Evolutionary conservation across 371 early-diverging fungal genomes (phyloP).

Genomic region (Nosema muscidifuracis): DNA sequence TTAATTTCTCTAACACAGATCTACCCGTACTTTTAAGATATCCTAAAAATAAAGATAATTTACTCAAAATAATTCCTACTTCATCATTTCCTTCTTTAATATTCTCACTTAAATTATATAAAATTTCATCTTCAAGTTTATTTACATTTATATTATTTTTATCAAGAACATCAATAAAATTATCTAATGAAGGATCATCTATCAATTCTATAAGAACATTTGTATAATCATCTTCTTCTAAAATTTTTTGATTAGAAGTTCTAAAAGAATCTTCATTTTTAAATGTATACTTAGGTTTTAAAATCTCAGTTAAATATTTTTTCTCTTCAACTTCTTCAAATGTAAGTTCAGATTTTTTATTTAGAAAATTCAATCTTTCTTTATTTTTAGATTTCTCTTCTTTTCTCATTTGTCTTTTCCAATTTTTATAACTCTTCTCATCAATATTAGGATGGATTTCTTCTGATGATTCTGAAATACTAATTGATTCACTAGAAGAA

Average conservation of each 20-base stretch:
- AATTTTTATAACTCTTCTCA: constrained; percentile 40
- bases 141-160: constrained; percentile 14
- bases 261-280: constrained; percentile 17
- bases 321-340: constrained; percentile 9
- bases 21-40: constrained; percentile 36
- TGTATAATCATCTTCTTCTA: background rate
- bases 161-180: constrained; percentile 1
- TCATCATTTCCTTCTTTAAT: constrained; percentile 54
- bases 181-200: background rate
- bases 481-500: background rate
- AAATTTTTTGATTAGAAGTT: background rate
- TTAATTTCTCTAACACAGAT: constrained; percentile 22
- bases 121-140: constrained; percentile 36
- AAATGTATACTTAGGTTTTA: constrained; percentile 3
- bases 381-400: constrained; percentile 24
- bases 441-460: constrained; percentile 60
- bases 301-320: constrained; percentile 5
- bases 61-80: constrained; percentile 34
- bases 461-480: background rate
- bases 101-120: constrained; percentile 44
- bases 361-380: constrained; percentile 21
- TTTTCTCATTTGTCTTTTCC: constrained; percentile 35
- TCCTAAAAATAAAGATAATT: constrained; percentile 30
- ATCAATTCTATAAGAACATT: background rate
- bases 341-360: background rate